These are phyloP conservation scores for Aspergillus japonicus DNA, from an alignment of 2,329 filamentous ascomycete genomes.

Conservation along the genomic window DNA sequence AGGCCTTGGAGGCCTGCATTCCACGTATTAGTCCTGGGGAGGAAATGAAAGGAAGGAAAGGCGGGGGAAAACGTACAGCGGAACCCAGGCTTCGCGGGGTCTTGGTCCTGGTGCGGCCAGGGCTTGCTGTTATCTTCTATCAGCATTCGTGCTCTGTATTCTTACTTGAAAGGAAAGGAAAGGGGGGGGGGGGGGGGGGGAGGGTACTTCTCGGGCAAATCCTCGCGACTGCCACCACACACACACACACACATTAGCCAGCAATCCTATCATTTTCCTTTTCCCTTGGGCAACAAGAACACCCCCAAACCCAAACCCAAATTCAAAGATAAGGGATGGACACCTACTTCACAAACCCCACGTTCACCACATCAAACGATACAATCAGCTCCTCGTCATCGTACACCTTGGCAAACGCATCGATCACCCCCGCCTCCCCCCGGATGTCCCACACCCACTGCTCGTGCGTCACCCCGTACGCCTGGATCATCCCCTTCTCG, in stretches of 20 bases:
- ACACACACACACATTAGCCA: too few relatives aligned
- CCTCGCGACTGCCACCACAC: slow-evolving; percentile 13
- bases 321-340: background rate
- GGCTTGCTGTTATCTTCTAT: slow-evolving; percentile 34
- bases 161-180: background rate
- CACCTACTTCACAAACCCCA: slow-evolving; percentile 41
- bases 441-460: slow-evolving; percentile 52
- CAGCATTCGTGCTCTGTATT: background rate
- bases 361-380: slow-evolving; percentile 52
- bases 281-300: too few relatives aligned
- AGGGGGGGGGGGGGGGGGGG: background rate
- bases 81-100: slow-evolving; percentile 48
- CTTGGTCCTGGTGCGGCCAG: slow-evolving; percentile 51
- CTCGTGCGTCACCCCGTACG: slow-evolving; percentile 51
- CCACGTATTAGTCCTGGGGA: too few relatives aligned
- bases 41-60: too few relatives aligned
- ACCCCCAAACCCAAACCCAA: too few relatives aligned
- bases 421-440: slow-evolving; percentile 49
- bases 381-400: slow-evolving; percentile 49
- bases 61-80: slow-evolving; percentile 40
- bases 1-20: slow-evolving; percentile 44
- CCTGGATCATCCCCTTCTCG: slow-evolving; percentile 51
- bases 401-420: slow-evolving; percentile 49
- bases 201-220: slow-evolving; percentile 12
- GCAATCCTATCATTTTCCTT: too few relatives aligned